Base-by-base conservation (phyloP, 805 yeast species). In the Ogataea polymorpha region DNA sequence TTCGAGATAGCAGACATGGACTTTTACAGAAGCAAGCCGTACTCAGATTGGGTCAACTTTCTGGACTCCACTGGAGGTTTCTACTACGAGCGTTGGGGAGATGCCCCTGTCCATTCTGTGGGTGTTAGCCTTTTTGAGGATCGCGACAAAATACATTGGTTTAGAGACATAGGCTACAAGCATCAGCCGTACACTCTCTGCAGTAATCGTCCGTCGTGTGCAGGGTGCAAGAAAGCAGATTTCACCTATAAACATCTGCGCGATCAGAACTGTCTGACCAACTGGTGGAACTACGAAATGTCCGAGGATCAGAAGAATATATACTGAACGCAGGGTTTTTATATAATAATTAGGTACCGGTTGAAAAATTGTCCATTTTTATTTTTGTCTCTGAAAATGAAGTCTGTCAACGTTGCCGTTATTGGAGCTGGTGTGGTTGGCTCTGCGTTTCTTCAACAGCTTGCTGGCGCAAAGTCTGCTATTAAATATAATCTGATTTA, bases 401-500 rank as follows among this genome's bases (percentile, higher is more conserved):
- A 42, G 27, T 58, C 75, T 45, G 83, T 82, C 38, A 82, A 83
- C 57, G 65, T 84, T 51, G 90, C 89, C 25, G 72, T 84, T 54
- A 77, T 84, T 45, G 90, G 90, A 62, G 82, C 97, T 40, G 99
- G 99, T 57, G 93, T 91, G 37, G 98, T 93, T 47, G 99, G 99
- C 45, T 75, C 93, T 18, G 86, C 96, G 37, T 88, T 89, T 70
- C 70, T 93, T 63, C 77, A 75, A 65, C 99, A 91, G 69, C 76
- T 91, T 58, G 71, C 75, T 39, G 68, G 70, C 44, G 65, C 86
- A 49, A 75, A 77, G 51, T 63, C 82, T n/a, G 58, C 65, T 16
- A 78, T 86, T 55, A 67, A 70, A 25, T 87, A 82, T 71, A 84
- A 88, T 53, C 84, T 93, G 32, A 80, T 91, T 37, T 74, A 86